These are phyloP conservation scores for Alternaria consortialis DNA, from an alignment of 2,329 filamentous ascomycete species.

Conservation along the genomic window DNA sequence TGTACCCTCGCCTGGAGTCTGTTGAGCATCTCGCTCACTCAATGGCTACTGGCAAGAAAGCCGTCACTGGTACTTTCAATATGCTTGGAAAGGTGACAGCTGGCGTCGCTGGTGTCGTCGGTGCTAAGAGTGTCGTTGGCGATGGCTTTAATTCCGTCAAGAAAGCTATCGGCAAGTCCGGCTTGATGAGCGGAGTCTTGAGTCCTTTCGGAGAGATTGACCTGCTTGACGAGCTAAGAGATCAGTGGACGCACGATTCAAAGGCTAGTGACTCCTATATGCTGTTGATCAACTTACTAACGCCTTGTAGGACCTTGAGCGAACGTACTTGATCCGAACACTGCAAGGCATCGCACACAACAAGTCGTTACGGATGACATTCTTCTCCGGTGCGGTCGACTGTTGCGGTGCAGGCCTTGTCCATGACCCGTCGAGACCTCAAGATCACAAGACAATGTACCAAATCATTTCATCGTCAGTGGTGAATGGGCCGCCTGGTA, in stretches of 20 bases:
- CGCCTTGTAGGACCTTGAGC: slow-evolving; percentile 76
- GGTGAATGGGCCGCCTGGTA: slow-evolving; percentile 84
- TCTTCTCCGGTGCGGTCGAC: slow-evolving; percentile 92
- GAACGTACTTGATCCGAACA: slow-evolving; percentile 95
- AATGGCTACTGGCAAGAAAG: slow-evolving; percentile 93
- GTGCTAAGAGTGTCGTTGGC: slow-evolving; percentile 90
- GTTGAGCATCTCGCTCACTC: slow-evolving; percentile 92
- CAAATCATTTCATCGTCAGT: slow-evolving; percentile 94
- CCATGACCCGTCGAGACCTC: slow-evolving; percentile 89
- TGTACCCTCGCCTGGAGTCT: slow-evolving; percentile 90
- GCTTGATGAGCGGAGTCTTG: slow-evolving; percentile 93
- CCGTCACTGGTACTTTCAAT: slow-evolving; percentile 95
- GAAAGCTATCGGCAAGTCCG: slow-evolving; percentile 93
- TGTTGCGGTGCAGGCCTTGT: slow-evolving; percentile 90
- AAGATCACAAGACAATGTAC: slow-evolving; percentile 99
- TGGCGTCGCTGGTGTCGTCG: slow-evolving; percentile 93
- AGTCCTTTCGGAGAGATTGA: slow-evolving; percentile 98
- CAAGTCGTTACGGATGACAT: slow-evolving; percentile 95
- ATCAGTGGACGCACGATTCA: slow-evolving; percentile 97
- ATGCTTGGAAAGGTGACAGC: slow-evolving; percentile 94
- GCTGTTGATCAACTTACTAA: slow-evolving; percentile 13
- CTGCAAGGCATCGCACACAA: slow-evolving; percentile 94
- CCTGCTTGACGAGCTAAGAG: slow-evolving; percentile 89
- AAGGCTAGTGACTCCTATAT: slow-evolving; percentile 66
- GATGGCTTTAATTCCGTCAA: slow-evolving; percentile 95